These are phyloP conservation scores for Arthrinium phaeospermum DNA, from an alignment of 2,329 filamentous ascomycete genomes.

Conservation along the genomic window DNA sequence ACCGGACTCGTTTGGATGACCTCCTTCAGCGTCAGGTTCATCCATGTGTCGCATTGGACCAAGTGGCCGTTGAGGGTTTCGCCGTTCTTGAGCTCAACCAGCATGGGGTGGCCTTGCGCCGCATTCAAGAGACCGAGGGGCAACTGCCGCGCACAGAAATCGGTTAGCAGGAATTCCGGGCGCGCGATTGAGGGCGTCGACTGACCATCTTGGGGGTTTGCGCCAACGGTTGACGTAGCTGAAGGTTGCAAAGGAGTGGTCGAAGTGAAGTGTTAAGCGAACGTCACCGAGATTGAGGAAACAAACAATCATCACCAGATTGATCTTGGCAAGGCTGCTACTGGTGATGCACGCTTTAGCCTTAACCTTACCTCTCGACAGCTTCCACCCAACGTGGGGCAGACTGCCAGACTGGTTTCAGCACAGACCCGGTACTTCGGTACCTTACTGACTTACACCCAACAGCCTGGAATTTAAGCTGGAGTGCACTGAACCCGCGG, in stretches of 20 bases:
- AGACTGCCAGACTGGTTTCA: neutral
- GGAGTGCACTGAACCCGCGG: neutral
- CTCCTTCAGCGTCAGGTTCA: conserved; percentile 97
- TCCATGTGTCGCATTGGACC: conserved; percentile 98
- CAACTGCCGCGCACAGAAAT: conserved; percentile 50
- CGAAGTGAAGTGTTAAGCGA: conserved; percentile 19
- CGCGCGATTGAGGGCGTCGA: neutral
- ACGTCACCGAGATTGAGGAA: neutral
- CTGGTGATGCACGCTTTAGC: conserved; percentile 13
- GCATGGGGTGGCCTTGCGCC: conserved; percentile 91
- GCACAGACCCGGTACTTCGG: neutral
- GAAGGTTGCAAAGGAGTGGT: conserved; percentile 17
- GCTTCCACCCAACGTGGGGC: conserved; percentile 5
- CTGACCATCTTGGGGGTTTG: conserved; percentile 20
- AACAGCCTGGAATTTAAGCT: neutral
- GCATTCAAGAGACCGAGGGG: conserved; percentile 87
- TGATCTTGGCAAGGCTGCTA: conserved; percentile 15
- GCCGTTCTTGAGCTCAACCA: conserved; percentile 63
- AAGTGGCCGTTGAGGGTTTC: conserved; percentile 95
- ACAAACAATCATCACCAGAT: neutral
- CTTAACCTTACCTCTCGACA: neutral
- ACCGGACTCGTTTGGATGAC: conserved; percentile 94
- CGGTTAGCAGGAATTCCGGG: neutral
- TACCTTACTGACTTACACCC: neutral
- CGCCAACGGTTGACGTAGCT: neutral